These are phyloP conservation scores for Bryum argenteum DNA, from an alignment of 225 moss, liverwort and hornwort species.

Conservation along the genomic window DNA sequence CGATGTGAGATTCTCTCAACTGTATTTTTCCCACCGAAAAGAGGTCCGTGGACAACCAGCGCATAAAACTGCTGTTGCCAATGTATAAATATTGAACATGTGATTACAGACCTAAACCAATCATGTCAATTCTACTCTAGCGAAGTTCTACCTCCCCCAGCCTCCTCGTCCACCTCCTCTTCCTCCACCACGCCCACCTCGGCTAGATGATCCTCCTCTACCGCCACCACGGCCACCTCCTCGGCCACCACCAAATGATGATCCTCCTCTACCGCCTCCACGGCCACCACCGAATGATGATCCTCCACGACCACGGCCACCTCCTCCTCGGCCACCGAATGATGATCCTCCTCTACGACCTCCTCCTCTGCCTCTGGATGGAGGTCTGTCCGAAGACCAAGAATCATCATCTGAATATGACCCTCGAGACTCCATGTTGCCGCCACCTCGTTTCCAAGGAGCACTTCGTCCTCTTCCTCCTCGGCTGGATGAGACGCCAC, in stretches of 20 bases:
- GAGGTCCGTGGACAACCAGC: too few relatives aligned
- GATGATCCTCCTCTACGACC: constrained; percentile 43
- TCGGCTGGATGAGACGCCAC: constrained; percentile 40
- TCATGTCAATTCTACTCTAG: constrained; percentile 12
- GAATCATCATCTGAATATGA: constrained; percentile 45
- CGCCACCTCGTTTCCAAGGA: constrained; percentile 43
- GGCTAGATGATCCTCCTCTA: constrained; percentile 25
- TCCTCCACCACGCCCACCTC: constrained; percentile 26
- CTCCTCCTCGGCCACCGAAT: constrained; percentile 41
- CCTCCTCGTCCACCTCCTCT: constrained; percentile 42
- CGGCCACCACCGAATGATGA: constrained; percentile 34
- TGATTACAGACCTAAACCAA: background rate
- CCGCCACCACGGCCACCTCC: constrained; percentile 42
- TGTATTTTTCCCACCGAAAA: too few relatives aligned
- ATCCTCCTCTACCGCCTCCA: constrained; percentile 20
- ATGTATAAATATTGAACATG: too few relatives aligned
- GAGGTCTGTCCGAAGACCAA: constrained; percentile 52
- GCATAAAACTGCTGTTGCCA: too few relatives aligned
- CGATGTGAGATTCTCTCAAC: too few relatives aligned
- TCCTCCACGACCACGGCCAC: constrained; percentile 39
- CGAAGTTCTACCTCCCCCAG: constrained; percentile 36
- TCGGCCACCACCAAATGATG: constrained; percentile 22
- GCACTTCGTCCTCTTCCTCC: constrained; percentile 42
- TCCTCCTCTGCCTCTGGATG: constrained; percentile 49
- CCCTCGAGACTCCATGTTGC: constrained; percentile 41